Base-by-base conservation (phyloP, 2,329 filamentous ascomycete species). In the Penicillium italicum region DNA sequence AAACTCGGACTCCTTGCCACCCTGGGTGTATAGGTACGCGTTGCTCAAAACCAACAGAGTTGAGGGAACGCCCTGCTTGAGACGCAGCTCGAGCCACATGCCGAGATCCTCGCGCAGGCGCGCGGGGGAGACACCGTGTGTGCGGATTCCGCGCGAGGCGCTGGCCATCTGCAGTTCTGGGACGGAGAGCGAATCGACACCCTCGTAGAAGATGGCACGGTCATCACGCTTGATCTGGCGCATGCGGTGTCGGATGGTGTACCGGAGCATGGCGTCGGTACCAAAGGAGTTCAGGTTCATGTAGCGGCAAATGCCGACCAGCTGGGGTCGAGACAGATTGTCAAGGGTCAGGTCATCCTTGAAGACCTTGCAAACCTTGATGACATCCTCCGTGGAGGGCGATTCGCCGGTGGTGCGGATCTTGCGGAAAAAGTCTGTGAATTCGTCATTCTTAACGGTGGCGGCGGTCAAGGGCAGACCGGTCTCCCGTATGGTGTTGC, bases 281-380 rank as follows among this genome's bases (percentile, higher is more conserved):
- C 94, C 94, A 68, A 97, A 97, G 0, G 91, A 93, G 78, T 93
- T 94, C 54, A 99, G 84, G 76, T 95, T 97, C 87, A 99, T 92
- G 80, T 99, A 99, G 59, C 90, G 88, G 82, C 94, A 97, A 83
- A 97, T 99, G 53, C 89, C 96, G 30, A 99, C 93, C 49, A 99
- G 81, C 76, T 99, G 94, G 16, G 94, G 94, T 60, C 94, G 85
- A 18, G 92, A 97, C 62, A 99, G 79, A 77, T 99, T 99, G 84
- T 99, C 94, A 31, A 99, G 82, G 0, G 94, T 99, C 67, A 99
- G 73, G 74, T 99, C 94, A 72, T 99, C 94, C 74, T 94, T 95
- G 85, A 99, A 99, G 62, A 96, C 89, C 82, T 97, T 95, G 85
- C 94, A 97, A 61, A 99, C 93, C 77, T 94, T 96, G 80, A 99